Percentiles rank a stretch among this genome's conserved stretches.
Evolutionary conservation across 1,284 basidiomycete species (phyloP).

Genomic region (Schizophyllum commune): DNA sequence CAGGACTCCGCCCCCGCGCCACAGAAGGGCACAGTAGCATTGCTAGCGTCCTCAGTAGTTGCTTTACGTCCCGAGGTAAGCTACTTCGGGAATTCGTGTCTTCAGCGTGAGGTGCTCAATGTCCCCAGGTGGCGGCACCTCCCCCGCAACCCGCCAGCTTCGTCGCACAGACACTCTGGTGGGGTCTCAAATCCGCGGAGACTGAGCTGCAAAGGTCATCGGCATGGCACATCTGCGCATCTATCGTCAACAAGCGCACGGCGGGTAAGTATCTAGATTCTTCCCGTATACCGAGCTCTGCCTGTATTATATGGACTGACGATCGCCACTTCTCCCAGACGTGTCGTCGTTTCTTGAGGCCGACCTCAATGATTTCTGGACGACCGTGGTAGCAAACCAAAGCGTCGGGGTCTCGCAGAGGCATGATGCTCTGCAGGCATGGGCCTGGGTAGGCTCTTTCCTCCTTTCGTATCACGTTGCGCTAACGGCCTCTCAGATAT

Average conservation of each 20-base stretch:
- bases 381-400: conserved; percentile 30
- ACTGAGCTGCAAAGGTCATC: conserved; percentile 53
- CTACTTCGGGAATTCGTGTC: conserved; percentile 30
- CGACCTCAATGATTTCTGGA: conserved; percentile 40
- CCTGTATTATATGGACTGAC: not conserved
- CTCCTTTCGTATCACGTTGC: not conserved
- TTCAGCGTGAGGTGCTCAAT: not conserved
- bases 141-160: not conserved
- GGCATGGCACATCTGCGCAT: conserved; percentile 54
- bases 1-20: conserved; percentile 37
- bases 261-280: conserved; percentile 44
- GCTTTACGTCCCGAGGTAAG: conserved; percentile 60
- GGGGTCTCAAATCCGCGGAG: conserved; percentile 22
- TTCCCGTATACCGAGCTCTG: too few species aligned
- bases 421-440: conserved; percentile 48
- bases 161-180: not conserved
- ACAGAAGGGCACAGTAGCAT: conserved; percentile 54
- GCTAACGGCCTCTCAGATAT: conserved; percentile 39
- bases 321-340: conserved; percentile 25
- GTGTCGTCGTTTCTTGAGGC: conserved; percentile 37
- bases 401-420: conserved; percentile 29
- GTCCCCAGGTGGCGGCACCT: not conserved
- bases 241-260: conserved; percentile 70
- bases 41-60: conserved; percentile 63
- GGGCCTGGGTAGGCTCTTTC: conserved; percentile 55